Base-by-base conservation (phyloP, 257 asterid species). In the Ligustrum vulgare region DNA sequence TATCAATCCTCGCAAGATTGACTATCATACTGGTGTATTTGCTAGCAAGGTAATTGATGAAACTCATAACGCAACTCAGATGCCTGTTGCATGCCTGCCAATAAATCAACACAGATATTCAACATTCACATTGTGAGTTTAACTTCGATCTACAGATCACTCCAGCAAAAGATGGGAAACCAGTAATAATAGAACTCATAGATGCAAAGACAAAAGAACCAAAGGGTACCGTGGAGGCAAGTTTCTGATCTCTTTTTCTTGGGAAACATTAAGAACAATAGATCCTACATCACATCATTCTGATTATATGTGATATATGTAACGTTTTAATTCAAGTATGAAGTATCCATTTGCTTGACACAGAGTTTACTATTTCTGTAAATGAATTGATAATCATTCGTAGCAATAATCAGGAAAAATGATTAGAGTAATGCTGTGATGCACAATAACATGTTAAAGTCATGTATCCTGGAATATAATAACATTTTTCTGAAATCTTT, bases 131-230 rank as follows among this genome's bases (percentile, higher is more conserved):
- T 67, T 68, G 51, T 54, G 69, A 75, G 34, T 35, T 66, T 28
- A 16, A 62, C 73, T 45, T n/a, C 75, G 37, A 41, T 82, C 69
- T 77, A 49, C 87, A 94, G 98, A 91, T 94, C 67, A 92, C 97
- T 74, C 97, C 98, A 34, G 98, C 97, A 13, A 94, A 87, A 87
- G 91, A 94, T 84, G 98, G 98, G 84, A 94, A 89, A 73, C 98
- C 98, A 64, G 97, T 94, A 73, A 90, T 84, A 80, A 94, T 94
- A 76, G 97, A 92, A 91, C 92, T 94, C 70, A 89, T 94, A 84
- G 98, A 94, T 84, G 98, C 98, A 74, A 94, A 92, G 89, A 94
- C 98, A 43, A 94, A 92, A 86, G 98, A 92, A 75, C 93, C 91
- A 56, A 92, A 90, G 88, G 97, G 87, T 39, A 86, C 91, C 33